Evolutionary conservation across 257 asterid genomes (phyloP).

Genomic region (Solanum bukasovii): DNA sequence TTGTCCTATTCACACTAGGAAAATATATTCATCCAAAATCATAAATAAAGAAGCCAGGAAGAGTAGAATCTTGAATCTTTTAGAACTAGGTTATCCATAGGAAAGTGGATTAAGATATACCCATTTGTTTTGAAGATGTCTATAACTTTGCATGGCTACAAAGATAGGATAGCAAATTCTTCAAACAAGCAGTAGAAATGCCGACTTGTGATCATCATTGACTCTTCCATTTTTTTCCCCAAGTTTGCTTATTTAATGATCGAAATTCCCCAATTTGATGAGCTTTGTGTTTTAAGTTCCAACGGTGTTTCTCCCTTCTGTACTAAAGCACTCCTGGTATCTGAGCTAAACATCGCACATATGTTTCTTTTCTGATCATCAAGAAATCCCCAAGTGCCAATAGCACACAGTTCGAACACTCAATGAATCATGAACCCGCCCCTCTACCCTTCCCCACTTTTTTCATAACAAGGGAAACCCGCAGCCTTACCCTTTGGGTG

Average conservation of each 20-base stretch:
- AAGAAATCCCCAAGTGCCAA: not conserved
- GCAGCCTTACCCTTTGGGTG: not conserved
- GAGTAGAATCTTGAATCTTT: not conserved
- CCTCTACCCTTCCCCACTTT: not conserved
- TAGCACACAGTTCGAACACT: not conserved
- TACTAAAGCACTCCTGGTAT: not conserved
- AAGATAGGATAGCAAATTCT: not conserved
- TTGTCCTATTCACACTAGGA: not conserved
- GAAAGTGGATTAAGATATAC: not conserved
- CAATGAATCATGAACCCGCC: not conserved
- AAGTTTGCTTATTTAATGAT: not conserved
- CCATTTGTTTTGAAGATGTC: not conserved
- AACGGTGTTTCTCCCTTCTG: not conserved
- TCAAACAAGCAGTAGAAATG: not conserved
- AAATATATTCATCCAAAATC: not conserved
- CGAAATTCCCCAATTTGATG: not conserved
- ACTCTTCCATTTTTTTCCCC: not conserved
- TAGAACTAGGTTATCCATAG: not conserved
- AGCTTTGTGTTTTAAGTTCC: not conserved
- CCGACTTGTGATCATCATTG: not conserved
- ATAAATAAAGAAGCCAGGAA: not conserved
- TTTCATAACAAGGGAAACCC: not conserved
- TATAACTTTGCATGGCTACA: not conserved
- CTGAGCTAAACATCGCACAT: not conserved
- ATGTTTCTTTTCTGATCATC: not conserved